phyloP scores from a whole-genome alignment of 1,284 basidiomycete species.

The Gastroboletus turbinatus region DNA sequence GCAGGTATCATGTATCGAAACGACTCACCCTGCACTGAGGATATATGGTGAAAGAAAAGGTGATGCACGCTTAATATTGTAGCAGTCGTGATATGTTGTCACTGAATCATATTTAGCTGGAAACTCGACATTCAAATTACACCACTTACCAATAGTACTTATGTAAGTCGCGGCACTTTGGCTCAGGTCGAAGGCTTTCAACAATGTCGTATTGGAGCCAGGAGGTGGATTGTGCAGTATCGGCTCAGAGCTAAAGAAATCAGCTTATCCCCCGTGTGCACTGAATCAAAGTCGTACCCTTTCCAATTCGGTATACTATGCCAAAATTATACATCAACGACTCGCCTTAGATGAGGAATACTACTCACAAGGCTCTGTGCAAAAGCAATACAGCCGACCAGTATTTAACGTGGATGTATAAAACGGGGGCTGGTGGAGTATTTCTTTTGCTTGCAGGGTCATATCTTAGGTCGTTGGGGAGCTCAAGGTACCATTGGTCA shows the following conservation, averaged over 20 bases:
- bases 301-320: slow-evolving; percentile 67
- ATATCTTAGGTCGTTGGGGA: slow-evolving; percentile 66
- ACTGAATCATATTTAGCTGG: slow-evolving; percentile 40
- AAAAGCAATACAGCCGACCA: slow-evolving; percentile 76
- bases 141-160: slow-evolving; percentile 58
- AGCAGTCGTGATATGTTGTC: slow-evolving; percentile 58
- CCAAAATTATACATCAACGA: slow-evolving; percentile 7
- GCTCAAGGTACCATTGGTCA: slow-evolving; percentile 73
- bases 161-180: slow-evolving; percentile 77
- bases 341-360: not conserved
- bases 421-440: slow-evolving; percentile 60
- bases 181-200: slow-evolving; percentile 75
- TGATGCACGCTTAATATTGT: slow-evolving; percentile 61
- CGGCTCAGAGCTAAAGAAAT: slow-evolving; percentile 40
- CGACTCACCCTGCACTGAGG: slow-evolving; percentile 69
- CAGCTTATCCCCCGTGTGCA: not conserved
- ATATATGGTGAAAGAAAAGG: slow-evolving; percentile 76
- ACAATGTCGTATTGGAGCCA: slow-evolving; percentile 33
- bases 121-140: not conserved
- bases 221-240: slow-evolving; percentile 41
- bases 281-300: slow-evolving; percentile 38
- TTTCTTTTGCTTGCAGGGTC: slow-evolving; percentile 52
- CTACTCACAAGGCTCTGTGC: slow-evolving; percentile 77
- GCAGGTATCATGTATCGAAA: not conserved
- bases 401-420: slow-evolving; percentile 77